Percentiles rank a stretch among this genome's conserved stretches.
Evolutionary conservation across 176 grass and related monocot species (phyloP).

Genomic region (Alopecurus myosuroides): DNA sequence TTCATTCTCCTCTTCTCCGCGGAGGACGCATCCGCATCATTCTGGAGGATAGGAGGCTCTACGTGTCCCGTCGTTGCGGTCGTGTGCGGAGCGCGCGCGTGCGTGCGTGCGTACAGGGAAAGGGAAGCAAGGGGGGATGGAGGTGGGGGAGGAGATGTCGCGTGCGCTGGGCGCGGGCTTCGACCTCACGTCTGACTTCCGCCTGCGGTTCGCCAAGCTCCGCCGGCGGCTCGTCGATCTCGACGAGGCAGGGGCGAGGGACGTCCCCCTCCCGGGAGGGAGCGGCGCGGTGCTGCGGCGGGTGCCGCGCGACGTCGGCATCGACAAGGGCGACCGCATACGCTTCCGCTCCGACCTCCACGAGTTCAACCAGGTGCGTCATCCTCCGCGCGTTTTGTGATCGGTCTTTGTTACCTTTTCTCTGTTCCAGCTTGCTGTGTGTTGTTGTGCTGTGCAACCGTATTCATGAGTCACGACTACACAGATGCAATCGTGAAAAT

Average conservation of each 20-base stretch:
- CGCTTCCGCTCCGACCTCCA: conserved; percentile 91
- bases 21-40: neutral
- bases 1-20: neutral
- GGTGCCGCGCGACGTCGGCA: conserved; percentile 71
- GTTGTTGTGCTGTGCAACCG: neutral
- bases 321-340: conserved; percentile 90
- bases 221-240: conserved; percentile 65
- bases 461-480: too few species aligned
- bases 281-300: conserved; percentile 45
- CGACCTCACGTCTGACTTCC: conserved; percentile 86
- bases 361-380: conserved; percentile 87
- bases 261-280: conserved; percentile 68
- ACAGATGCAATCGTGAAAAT: too few species aligned
- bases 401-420: neutral
- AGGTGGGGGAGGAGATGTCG: conserved; percentile 49
- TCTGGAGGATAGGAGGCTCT: neutral
- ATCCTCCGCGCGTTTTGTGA: neutral
- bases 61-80: neutral
- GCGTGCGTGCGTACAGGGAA: neutral
- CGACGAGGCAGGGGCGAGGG: conserved; percentile 47
- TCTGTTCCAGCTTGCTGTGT: neutral
- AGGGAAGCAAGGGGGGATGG: neutral
- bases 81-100: neutral
- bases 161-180: conserved; percentile 73
- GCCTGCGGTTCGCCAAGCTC: conserved; percentile 79